Conservation (phyloP, 306 rosid genomes). For the Acacia crassicarpa region DNA sequence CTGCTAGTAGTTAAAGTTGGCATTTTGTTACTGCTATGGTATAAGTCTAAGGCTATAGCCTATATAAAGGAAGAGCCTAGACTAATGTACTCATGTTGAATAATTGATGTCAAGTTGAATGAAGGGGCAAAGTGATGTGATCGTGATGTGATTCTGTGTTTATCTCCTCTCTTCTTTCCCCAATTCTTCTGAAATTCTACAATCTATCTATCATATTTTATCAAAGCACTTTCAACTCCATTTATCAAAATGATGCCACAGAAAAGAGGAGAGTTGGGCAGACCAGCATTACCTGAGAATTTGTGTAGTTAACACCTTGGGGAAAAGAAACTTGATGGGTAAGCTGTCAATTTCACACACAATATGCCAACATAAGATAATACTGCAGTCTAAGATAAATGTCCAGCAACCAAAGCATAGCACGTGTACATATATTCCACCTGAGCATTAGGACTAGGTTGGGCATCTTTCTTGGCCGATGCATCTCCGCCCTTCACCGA, state of each 20-base stretch:
- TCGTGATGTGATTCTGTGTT: too few species aligned
- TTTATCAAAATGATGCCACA: slow-evolving; percentile 3
- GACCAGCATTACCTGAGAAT: slow-evolving; percentile 58
- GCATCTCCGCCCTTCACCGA: slow-evolving; percentile 76
- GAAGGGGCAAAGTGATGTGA: too few species aligned
- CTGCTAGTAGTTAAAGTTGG: too few species aligned
- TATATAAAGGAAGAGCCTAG: too few species aligned
- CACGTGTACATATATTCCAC: slow-evolving; percentile 33
- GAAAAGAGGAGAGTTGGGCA: slow-evolving; percentile 9
- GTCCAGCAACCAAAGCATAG: not conserved
- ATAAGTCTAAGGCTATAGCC: too few species aligned
- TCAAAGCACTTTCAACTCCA: slow-evolving; percentile 10
- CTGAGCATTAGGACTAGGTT: slow-evolving; percentile 61
- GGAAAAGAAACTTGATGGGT: slow-evolving; percentile 72
- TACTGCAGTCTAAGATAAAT: slow-evolving; percentile 3
- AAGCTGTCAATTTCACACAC: slow-evolving; percentile 43
- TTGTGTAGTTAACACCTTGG: slow-evolving; percentile 57
- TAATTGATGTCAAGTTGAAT: too few species aligned
- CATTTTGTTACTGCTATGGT: too few species aligned
- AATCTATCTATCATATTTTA: not conserved
- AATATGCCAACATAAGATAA: slow-evolving; percentile 27
- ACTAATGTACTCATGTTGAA: too few species aligned
- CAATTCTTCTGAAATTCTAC: too few species aligned
- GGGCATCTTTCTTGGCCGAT: slow-evolving; percentile 64
- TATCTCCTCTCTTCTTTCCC: too few species aligned